Conservation (phyloP, 2,329 filamentous ascomycete genomes). For the Fonsecaea monophora region DNA sequence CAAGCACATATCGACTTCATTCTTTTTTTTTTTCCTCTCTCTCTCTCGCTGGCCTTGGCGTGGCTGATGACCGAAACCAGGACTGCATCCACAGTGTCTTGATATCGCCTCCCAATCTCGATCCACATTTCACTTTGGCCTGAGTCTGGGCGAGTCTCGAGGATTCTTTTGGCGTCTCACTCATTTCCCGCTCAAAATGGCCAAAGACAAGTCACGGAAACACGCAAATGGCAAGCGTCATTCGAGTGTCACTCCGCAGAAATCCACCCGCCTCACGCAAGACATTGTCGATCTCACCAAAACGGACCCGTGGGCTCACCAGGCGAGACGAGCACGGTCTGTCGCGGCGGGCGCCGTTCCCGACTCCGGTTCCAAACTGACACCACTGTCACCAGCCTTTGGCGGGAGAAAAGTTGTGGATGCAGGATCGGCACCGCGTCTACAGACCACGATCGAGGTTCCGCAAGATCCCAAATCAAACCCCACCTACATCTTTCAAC, state of each 20-base stretch:
- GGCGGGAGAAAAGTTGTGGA: neutral
- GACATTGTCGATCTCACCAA: constrained; percentile 27
- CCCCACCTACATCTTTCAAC: constrained; percentile 25
- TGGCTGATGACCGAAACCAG: neutral
- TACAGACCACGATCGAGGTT: constrained; percentile 10
- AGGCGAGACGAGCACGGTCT: constrained; percentile 8
- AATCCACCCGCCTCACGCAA: neutral
- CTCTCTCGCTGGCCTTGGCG: neutral
- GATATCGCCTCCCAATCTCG: neutral
- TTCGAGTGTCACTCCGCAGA: constrained; percentile 18
- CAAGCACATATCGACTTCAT: constrained; percentile 1
- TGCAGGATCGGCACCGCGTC: neutral
- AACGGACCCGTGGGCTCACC: constrained; percentile 16
- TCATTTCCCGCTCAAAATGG: neutral
- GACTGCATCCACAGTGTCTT: neutral
- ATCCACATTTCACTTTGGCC: neutral
- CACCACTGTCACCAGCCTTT: constrained; percentile 20
- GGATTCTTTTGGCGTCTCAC: neutral
- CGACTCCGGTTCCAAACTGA: constrained; percentile 5
- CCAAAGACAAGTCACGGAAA: constrained; percentile 14
- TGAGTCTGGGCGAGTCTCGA: neutral
- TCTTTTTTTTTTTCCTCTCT: neutral
- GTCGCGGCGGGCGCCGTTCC: neutral
- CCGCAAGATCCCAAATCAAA: constrained; percentile 28
- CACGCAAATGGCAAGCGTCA: constrained; percentile 7